Conservation (phyloP, 495 filamentous ascomycete genomes). For the Penicillium cataractarum region DNA sequence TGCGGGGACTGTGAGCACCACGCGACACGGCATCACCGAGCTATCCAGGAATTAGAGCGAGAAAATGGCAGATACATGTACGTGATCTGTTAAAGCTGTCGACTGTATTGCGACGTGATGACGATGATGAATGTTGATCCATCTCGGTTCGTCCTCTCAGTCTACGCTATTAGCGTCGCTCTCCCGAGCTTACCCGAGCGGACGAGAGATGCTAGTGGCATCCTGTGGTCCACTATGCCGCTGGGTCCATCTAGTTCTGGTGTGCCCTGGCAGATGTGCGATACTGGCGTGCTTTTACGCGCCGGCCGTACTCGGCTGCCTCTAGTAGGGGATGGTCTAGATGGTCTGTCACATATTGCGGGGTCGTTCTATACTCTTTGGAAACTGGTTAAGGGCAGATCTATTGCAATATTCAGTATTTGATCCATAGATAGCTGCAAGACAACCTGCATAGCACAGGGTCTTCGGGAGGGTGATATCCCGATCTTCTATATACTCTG, state of each 20-base stretch:
- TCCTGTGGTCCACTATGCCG: neutral
- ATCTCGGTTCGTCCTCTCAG: neutral
- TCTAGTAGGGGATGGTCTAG: neutral
- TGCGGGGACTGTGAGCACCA: neutral
- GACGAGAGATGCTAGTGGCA: constrained; percentile 6
- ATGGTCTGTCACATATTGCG: neutral
- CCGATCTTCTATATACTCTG: neutral
- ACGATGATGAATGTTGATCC: neutral
- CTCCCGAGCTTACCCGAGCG: constrained; percentile 12
- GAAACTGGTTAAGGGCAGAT: no score
- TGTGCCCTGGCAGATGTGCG: neutral
- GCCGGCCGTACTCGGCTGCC: neutral
- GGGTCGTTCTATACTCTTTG: neutral
- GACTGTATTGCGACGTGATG: neutral
- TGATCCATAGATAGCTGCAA: no score
- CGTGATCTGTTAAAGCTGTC: no score
- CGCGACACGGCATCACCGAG: neutral
- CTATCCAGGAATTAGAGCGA: neutral
- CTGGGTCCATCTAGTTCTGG: neutral
- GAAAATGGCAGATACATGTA: neutral
- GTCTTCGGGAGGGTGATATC: neutral
- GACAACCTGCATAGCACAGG: neutral
- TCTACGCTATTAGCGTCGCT: neutral
- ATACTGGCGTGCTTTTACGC: neutral
- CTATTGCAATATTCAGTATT: neutral